Percentiles rank a stretch among this genome's conserved stretches.
phyloP scores from a whole-genome alignment of 2,329 filamentous ascomycete species.

The Fusarium virguliforme region DNA sequence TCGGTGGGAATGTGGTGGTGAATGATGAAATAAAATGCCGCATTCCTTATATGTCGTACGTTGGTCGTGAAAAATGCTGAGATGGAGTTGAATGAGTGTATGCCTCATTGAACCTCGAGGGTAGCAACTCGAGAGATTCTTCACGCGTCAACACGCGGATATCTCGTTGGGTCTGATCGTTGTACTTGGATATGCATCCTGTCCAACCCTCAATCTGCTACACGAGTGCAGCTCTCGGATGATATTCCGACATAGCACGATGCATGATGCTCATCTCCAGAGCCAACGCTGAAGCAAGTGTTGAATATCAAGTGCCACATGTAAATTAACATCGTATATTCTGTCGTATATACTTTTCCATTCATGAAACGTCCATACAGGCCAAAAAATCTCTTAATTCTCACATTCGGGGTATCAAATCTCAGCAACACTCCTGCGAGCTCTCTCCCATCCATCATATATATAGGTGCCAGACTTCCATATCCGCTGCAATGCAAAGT shows the following conservation, averaged over 20 bases:
- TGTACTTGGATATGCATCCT: too few relatives aligned
- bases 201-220: neutral
- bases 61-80: too few relatives aligned
- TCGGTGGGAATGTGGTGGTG: neutral
- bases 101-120: too few relatives aligned
- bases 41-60: neutral
- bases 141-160: too few relatives aligned
- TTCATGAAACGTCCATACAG: neutral
- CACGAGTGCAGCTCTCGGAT: neutral
- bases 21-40: too few relatives aligned
- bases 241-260: neutral
- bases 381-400: constrained; percentile 25
- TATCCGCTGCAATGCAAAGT: constrained; percentile 21
- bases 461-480: constrained; percentile 36
- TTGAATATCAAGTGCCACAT: neutral
- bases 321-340: constrained; percentile 1
- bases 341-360: neutral
- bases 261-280: neutral
- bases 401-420: constrained; percentile 45
- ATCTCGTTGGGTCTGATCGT: neutral
- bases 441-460: constrained; percentile 22
- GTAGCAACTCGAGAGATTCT: neutral
- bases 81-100: too few relatives aligned
- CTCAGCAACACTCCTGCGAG: constrained; percentile 26
- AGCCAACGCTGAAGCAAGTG: neutral